Evolutionary conservation across 306 rosid species (phyloP), one percentile per base, ranked within the genome.

Genomic region (Corylus americana): DNA sequence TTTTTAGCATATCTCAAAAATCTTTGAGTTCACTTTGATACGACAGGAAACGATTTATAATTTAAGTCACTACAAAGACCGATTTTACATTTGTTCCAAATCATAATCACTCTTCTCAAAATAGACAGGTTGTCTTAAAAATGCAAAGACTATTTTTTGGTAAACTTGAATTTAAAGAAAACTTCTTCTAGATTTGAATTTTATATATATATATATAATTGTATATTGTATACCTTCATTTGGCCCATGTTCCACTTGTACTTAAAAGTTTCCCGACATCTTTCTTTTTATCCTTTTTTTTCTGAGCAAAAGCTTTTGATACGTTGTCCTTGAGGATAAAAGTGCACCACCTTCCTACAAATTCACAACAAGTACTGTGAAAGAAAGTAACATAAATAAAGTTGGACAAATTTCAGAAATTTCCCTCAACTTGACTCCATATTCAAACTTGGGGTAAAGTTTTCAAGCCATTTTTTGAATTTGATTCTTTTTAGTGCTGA

Each of bases 381-480:
- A 59, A 59, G 35, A 25, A 22, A 58, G 31, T 18, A 2, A 6
- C 12, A 57, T 7, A 25, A 57, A 62, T 12, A 31, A 31, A 35
- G 66, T 25, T 53, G 1, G 20, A 51, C 55, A 51, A 51, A 51
- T 27, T 22, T 58, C 64, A 0, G 29, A 22, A 59, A 59, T 20
- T 22, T 10, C 17, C 3, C 4, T 59, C 37, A 64, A 64, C 7
- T 62, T 73, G 83, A 79, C 55, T 71, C 55, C 49, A 45, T 20
- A 63, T 73, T 79, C 78, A 70, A 78, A 29, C n/a, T 4, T 17
- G 12, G 44, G 29, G 50, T 4, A 29, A 53, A 73, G 44, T 12
- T 49, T 20, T 42, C 14, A 27, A 45, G 11, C 11, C 22, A 45
- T 12, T 25, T 58, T 58, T 59, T n/a, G 77, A 75, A 55, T 76